A percentile compares a stretch with the other conserved stretches of the same genome.
Evolutionary conservation across 1,139 yeast genomes (phyloP).

Genomic region (Nakaseomyces delphensis): DNA sequence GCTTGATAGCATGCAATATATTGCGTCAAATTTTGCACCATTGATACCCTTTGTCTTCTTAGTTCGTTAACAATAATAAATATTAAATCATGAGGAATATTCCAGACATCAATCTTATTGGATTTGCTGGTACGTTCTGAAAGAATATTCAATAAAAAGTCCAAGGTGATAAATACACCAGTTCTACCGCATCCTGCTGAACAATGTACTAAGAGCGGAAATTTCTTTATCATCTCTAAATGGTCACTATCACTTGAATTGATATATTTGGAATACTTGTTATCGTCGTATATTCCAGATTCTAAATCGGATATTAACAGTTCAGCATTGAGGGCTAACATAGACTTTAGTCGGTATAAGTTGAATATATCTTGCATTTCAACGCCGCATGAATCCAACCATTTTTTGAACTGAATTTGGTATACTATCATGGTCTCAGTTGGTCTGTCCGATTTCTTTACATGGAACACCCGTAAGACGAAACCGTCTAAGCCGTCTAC

Average conservation of each 20-base stretch:
- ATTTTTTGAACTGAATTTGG: slow-evolving; percentile 62
- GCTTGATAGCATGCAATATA: slow-evolving; percentile 65
- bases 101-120: slow-evolving; percentile 32
- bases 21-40: slow-evolving; percentile 77
- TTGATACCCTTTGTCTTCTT: slow-evolving; percentile 64
- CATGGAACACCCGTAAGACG: slow-evolving; percentile 29
- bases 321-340: slow-evolving; percentile 23
- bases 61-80: slow-evolving; percentile 40
- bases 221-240: slow-evolving; percentile 3
- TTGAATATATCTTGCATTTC: slow-evolving; percentile 44
- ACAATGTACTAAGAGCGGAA: slow-evolving; percentile 66
- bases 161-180: slow-evolving; percentile 75
- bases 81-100: slow-evolving; percentile 32
- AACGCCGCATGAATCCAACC: slow-evolving; percentile 82
- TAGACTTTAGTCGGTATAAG: slow-evolving; percentile 44
- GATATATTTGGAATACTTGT: background rate
- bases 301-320: slow-evolving; percentile 15
- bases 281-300: slow-evolving; percentile 6
- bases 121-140: slow-evolving; percentile 21
- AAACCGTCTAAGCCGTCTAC: slow-evolving; percentile 29
- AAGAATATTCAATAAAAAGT: slow-evolving; percentile 47
- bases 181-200: slow-evolving; percentile 93
- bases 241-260: background rate
- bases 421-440: slow-evolving; percentile 32
- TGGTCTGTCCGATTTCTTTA: slow-evolving; percentile 14